Evolutionary conservation across 1,139 yeast species (phyloP).

Genomic region (Yamadazyma trypodendri): DNA sequence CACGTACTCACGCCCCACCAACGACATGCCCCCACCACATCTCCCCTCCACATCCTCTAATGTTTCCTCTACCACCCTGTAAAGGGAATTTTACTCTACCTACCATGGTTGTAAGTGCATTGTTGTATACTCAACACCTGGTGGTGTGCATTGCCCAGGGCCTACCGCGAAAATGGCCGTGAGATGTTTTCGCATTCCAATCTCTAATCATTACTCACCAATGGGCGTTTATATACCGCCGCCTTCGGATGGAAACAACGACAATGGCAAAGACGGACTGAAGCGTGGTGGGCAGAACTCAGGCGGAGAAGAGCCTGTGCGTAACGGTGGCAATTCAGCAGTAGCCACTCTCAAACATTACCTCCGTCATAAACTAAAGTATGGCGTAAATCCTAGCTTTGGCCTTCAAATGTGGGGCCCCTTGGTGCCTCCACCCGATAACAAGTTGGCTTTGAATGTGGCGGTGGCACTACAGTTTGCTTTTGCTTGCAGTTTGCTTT

Average conservation of each 20-base stretch:
- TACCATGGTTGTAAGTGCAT: too few relatives aligned
- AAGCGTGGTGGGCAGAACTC: not conserved
- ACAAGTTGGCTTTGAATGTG: constrained; percentile 46
- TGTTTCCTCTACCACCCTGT: too few relatives aligned
- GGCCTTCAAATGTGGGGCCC: constrained; percentile 65
- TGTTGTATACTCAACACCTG: too few relatives aligned
- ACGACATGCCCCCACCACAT: too few relatives aligned
- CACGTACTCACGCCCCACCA: too few relatives aligned
- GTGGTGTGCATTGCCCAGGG: too few relatives aligned
- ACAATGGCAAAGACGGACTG: constrained; percentile 7
- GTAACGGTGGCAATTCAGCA: not conserved
- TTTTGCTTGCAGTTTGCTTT: constrained; percentile 22
- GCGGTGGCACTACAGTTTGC: constrained; percentile 48
- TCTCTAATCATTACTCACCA: too few relatives aligned
- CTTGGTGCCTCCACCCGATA: constrained; percentile 62
- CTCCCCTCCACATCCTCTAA: too few relatives aligned
- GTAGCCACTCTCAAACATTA: not conserved
- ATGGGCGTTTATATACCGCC: constrained; percentile 39
- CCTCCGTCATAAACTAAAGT: constrained; percentile 5
- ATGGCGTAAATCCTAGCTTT: constrained; percentile 44
- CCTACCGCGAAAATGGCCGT: too few relatives aligned
- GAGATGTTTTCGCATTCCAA: too few relatives aligned
- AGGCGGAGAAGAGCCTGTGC: not conserved
- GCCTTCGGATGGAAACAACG: constrained; percentile 12
- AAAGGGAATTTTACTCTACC: too few relatives aligned